Evolutionary conservation across 2,329 filamentous ascomycete species (phyloP).

Genomic region (Hysterium pulicare): DNA sequence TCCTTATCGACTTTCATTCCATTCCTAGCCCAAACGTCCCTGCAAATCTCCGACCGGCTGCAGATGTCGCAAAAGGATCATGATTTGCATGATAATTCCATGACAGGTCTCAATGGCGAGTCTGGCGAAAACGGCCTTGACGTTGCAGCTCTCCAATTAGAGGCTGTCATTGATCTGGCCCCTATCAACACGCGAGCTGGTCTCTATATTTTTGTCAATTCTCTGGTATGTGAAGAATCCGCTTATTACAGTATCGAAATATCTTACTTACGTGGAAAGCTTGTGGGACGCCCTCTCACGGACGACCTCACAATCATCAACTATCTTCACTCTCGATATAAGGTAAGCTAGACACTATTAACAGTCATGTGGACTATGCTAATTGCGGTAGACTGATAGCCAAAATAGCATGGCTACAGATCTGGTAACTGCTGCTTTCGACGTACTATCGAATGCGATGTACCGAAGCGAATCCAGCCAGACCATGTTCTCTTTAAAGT

Average conservation of each 20-base stretch:
- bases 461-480: constrained; percentile 63
- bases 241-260: no score
- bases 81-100: constrained; percentile 43
- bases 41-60: constrained; percentile 42
- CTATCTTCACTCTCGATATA: constrained; percentile 81
- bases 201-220: constrained; percentile 80
- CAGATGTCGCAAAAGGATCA: constrained; percentile 40
- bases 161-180: constrained; percentile 62
- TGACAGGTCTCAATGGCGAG: constrained; percentile 43
- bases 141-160: constrained; percentile 49
- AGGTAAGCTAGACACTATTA: constrained; percentile 48
- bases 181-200: constrained; percentile 74
- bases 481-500: constrained; percentile 70
- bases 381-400: constrained; percentile 61
- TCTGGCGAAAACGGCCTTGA: constrained; percentile 34
- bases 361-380: constrained; percentile 16
- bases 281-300: constrained; percentile 75
- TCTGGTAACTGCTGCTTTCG: constrained; percentile 83
- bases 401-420: constrained; percentile 71
- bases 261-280: constrained; percentile 54
- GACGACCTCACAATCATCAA: constrained; percentile 77
- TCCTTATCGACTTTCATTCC: constrained; percentile 31
- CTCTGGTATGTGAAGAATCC: constrained; percentile 65
- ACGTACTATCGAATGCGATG: constrained; percentile 82
- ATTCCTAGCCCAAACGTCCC: constrained; percentile 55